Evolutionary conservation across 228 moss, liverwort and hornwort species (phyloP), one percentile per base, ranked within the genome.

Genomic region (Sphagnum magellanicum): DNA sequence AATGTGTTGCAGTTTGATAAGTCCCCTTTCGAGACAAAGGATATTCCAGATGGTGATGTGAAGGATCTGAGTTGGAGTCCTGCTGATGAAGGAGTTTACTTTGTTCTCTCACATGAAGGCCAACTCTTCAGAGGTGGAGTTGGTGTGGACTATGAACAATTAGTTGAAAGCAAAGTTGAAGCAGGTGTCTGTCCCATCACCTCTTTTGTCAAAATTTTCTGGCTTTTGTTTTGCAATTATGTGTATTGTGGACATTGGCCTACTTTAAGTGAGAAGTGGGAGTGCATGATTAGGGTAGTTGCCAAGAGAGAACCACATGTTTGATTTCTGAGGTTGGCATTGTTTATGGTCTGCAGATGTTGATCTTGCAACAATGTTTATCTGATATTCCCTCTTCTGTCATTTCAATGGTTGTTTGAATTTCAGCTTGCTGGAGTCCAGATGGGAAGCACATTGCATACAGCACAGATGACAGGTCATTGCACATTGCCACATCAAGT

Each of bases 61-160:
- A 90, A 82, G 78, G 94, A 98, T 74, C 90, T 98, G 63, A 77
- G 84, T 75, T 98, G 98, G 98, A 82, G 84, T 78, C 98, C 94
- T 67, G 81, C 69, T 46, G 75, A 87, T 69, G 74, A 78, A 58
- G 83, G 79, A 63, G 71, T 75, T n/a, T 98, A 94, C 75, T 72
- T 86, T 16, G 63, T 94, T 70, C 72, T 94, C 6, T 92, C 87
- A 47, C 87, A 73, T 60, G 79, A 87, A 55, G 92, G 92, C 61
- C 81, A 92, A 64, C 75, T 94, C 63, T 81, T 81, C 53, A 68
- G 79, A 67, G 98, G 94, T 53, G 71, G 74, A 52, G 71, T 98
- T 81, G 94, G 98, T 65, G 81, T 82, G 75, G 59, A 66, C n/a
- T 85, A 73, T 48, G 76, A 70, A 71, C 66, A 74, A 67, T 80